phyloP scores from a whole-genome alignment of 331 rosid species.

The Cydonia oblonga region DNA sequence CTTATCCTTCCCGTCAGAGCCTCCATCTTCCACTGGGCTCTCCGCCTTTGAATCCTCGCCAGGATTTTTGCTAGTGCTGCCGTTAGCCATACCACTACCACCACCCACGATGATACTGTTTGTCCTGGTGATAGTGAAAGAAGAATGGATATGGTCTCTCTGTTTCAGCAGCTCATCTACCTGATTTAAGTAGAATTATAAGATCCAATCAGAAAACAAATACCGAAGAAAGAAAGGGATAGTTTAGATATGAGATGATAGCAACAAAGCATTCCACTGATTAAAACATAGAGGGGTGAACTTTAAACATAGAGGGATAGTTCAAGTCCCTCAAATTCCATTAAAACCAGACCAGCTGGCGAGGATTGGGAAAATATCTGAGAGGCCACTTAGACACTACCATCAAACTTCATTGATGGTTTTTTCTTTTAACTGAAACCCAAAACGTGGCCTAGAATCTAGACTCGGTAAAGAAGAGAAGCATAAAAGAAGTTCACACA shows the following conservation, averaged over 20 bases:
- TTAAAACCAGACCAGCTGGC: not conserved
- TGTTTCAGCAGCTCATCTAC: conserved; percentile 93
- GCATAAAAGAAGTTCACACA: not conserved
- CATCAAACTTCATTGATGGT: not conserved
- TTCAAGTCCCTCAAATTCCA: not conserved
- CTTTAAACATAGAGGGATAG: not conserved
- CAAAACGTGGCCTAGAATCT: not conserved
- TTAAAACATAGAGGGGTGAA: not conserved
- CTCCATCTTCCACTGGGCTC: conserved; percentile 72
- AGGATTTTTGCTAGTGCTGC: conserved; percentile 50
- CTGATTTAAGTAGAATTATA: conserved; percentile 28
- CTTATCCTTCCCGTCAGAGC: conserved; percentile 85
- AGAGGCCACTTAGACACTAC: not conserved
- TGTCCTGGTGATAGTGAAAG: conserved; percentile 51
- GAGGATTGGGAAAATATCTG: not conserved
- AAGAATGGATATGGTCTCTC: conserved; percentile 69
- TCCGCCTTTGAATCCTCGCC: conserved; percentile 60
- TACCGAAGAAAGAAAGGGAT: not conserved
- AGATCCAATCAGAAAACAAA: not conserved
- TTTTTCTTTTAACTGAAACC: not conserved
- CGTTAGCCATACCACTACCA: conserved; percentile 43
- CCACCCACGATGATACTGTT: conserved; percentile 21
- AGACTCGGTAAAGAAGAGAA: not conserved
- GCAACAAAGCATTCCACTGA: not conserved
- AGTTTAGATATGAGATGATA: not conserved